Conservation (phyloP, 768 basidiomycete genomes). For the Lyophyllum shimeji region DNA sequence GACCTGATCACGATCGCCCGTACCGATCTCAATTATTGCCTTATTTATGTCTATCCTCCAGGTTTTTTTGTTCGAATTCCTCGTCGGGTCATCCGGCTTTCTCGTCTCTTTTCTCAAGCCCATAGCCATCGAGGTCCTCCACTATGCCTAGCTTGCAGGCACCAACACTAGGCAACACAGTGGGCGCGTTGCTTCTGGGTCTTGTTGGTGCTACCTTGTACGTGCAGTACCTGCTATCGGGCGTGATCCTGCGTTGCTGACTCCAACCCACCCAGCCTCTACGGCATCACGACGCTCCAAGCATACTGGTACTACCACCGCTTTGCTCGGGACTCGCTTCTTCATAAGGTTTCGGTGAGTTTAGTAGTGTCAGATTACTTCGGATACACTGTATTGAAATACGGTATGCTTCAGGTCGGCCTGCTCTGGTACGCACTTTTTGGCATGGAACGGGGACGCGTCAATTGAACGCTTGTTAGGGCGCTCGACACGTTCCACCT, state of each 20-base stretch:
- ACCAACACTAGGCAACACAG: slow-evolving; percentile 36
- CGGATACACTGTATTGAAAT: neutral
- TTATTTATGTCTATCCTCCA: neutral
- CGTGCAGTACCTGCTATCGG: slow-evolving; percentile 12
- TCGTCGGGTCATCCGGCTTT: neutral
- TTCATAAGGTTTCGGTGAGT: slow-evolving; percentile 38
- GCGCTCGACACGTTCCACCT: slow-evolving; percentile 27
- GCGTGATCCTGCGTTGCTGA: no score
- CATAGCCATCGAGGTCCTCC: neutral
- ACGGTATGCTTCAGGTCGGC: slow-evolving; percentile 23
- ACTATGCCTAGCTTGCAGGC: slow-evolving; percentile 25
- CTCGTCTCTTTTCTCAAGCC: neutral
- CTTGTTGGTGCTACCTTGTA: slow-evolving; percentile 34
- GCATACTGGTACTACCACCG: slow-evolving; percentile 40
- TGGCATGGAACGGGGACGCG: neutral
- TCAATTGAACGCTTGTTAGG: slow-evolving; percentile 15
- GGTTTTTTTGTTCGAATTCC: slow-evolving; percentile 4
- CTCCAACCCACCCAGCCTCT: slow-evolving; percentile 26
- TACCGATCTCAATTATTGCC: neutral
- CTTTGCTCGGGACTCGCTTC: slow-evolving; percentile 31
- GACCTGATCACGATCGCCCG: neutral
- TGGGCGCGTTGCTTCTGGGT: slow-evolving; percentile 38
- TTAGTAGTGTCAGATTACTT: neutral
- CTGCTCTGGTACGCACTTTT: slow-evolving; percentile 29
- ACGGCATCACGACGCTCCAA: slow-evolving; percentile 39